Percentiles rank a stretch among this genome's conserved stretches.
These are phyloP conservation scores for Trichosporon coremiiforme DNA, from an alignment of 1,284 basidiomycete genomes.

Conservation along the genomic window DNA sequence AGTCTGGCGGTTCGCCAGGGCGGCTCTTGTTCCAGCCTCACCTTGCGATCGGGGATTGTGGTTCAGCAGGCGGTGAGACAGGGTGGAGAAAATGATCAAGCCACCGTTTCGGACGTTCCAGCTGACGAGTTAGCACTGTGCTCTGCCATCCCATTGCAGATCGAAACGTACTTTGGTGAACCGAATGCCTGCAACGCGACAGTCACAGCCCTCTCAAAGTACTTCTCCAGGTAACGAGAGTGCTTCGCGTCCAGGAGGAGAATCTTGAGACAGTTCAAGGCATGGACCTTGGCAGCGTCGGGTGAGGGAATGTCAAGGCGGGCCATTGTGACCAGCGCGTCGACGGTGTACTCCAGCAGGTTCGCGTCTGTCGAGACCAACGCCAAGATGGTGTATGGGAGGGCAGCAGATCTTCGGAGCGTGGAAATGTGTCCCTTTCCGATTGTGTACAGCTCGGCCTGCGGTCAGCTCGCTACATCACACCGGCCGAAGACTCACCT, in stretches of 20 bases:
- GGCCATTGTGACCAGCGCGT: conserved; percentile 41
- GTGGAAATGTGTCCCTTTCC: conserved; percentile 47
- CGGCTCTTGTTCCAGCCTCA: conserved; percentile 38
- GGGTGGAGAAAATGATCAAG: conserved; percentile 52
- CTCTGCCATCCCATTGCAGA: background rate
- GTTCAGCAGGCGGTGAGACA: conserved; percentile 47
- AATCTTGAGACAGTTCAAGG: conserved; percentile 54
- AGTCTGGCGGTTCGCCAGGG: conserved; percentile 42
- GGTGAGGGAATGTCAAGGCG: conserved; percentile 39
- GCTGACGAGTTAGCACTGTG: conserved; percentile 31
- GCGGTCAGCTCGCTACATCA: background rate
- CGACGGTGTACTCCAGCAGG: conserved; percentile 43
- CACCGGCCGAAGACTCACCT: conserved; percentile 32
- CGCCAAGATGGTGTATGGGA: conserved; percentile 52
- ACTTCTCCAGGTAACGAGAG: conserved; percentile 40
- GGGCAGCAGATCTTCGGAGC: conserved; percentile 53
- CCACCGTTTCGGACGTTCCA: conserved; percentile 57
- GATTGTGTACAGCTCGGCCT: conserved; percentile 48
- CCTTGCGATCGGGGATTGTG: conserved; percentile 39
- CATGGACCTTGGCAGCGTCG: conserved; percentile 52
- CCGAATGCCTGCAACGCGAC: conserved; percentile 50
- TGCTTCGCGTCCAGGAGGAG: conserved; percentile 53
- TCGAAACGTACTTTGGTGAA: conserved; percentile 46
- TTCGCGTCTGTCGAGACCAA: conserved; percentile 42
- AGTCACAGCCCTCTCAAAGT: conserved; percentile 50